phyloP scores from a whole-genome alignment of 139 green algal genomes.

The Pleodorina starrii region DNA sequence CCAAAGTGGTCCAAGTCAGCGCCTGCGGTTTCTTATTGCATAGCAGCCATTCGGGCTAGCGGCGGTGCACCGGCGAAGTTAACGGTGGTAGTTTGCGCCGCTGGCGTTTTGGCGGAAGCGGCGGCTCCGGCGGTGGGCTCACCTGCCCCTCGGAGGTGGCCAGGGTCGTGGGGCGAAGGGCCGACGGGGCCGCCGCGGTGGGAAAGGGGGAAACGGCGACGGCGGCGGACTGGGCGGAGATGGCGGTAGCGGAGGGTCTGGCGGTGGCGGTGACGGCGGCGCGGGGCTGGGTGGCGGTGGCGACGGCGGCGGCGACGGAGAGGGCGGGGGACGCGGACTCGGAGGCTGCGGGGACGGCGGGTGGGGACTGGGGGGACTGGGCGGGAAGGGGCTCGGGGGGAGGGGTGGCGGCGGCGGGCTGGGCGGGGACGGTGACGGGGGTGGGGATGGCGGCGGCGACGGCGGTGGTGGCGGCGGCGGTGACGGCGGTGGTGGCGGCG shows the following conservation, averaged over 20 bases:
- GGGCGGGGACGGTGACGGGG: background rate
- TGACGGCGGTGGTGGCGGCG: background rate
- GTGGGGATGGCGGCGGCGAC: background rate
- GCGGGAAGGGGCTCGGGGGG: background rate
- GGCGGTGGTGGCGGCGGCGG: background rate
- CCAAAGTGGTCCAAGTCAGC: too few species aligned
- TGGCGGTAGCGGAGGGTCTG: background rate
- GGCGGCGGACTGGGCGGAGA: background rate
- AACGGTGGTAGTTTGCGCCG: too few species aligned
- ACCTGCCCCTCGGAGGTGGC: background rate
- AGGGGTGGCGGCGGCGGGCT: background rate
- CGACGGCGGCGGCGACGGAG: constrained; percentile 1
- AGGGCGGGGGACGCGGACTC: background rate
- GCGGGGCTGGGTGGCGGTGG: background rate
- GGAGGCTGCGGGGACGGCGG: background rate
- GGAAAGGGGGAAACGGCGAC: background rate
- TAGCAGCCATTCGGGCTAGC: too few species aligned
- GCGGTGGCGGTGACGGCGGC: constrained; percentile 12
- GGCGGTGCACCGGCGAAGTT: too few species aligned
- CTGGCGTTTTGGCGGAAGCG: too few species aligned
- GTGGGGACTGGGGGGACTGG: background rate
- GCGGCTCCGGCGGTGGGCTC: background rate
- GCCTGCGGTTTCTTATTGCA: too few species aligned
- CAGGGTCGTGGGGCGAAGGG: background rate
- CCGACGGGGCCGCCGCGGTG: background rate